Base-by-base conservation (phyloP, 1,284 basidiomycete species). In the Stereum hirsutum region DNA sequence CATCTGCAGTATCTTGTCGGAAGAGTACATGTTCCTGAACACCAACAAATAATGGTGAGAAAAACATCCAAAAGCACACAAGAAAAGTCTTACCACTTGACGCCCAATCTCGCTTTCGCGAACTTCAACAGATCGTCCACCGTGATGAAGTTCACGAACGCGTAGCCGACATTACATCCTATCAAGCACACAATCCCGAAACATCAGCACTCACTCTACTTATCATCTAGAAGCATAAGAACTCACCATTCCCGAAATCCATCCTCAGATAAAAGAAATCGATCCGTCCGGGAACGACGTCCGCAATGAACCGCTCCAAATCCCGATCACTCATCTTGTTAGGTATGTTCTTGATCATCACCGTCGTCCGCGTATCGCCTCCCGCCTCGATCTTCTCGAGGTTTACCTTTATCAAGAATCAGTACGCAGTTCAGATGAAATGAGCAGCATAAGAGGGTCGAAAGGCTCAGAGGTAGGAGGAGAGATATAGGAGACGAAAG, bases 321-420 rank as follows among this genome's bases (percentile, higher is more conserved):
- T 89, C 85, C 54, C 67, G 70, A 59, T 89, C 83, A 43, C 71
- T 82, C 83, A 91, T 86, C 63, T 89, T 89, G 62, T 90, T 91
- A 2, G 88, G 88, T 35, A 92, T 85, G 54, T 92, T 92, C 64
- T 89, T 87, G 49, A 87, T 80, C 87, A 89, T 89, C 39, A 88
- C 77, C 10, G 88, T 90, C 19, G 88, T 90, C 31, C 89, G 70
- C 26, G 81, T 88, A 54, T 92, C 89, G 43, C 72, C 59, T 0
- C 89, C 89, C 26, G 70, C 72, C 58, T 83, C 82, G 54, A 92
- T 89, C 45, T 69, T 69, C 25, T 64, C 69, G 23, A 89, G 60
- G 56, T 87, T 78, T 23, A 92, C 62, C 51, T 77, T 73, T 31
- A 6, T 31, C 15, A 15, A 31, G 28, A 15, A 31, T 11, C 12